Evolutionary conservation across 2,329 filamentous ascomycete genomes (phyloP).

Genomic region (Ceratocystis albifundus): DNA sequence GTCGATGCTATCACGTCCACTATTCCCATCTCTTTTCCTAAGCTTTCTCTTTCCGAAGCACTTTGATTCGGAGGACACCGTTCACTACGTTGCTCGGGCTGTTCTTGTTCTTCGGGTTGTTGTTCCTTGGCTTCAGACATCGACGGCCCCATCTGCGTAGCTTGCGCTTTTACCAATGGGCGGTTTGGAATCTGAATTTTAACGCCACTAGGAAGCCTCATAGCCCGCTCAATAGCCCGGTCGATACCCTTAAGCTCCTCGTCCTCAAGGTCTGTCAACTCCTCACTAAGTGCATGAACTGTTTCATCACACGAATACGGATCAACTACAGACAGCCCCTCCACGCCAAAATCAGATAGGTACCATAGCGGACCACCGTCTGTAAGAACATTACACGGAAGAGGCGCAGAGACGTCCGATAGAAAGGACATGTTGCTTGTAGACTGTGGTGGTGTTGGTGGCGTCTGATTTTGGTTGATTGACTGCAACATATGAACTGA

Average conservation of each 20-base stretch:
- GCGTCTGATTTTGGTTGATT: conserved; percentile 13
- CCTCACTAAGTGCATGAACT: conserved; percentile 56
- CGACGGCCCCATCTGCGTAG: background rate
- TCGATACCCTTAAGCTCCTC: conserved; percentile 67
- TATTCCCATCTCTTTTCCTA: conserved; percentile 19
- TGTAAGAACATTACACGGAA: conserved; percentile 16
- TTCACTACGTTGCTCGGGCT: background rate
- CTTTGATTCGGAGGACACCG: too few relatives aligned
- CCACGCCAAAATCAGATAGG: conserved; percentile 13
- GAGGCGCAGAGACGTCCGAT: background rate
- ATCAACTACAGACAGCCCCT: conserved; percentile 18
- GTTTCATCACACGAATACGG: conserved; percentile 50
- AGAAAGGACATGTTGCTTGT: conserved; percentile 21
- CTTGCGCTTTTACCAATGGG: background rate
- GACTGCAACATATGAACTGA: background rate
- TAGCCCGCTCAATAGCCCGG: conserved; percentile 38
- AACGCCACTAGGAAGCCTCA: conserved; percentile 7
- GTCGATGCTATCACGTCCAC: conserved; percentile 10
- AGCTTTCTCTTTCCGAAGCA: too few relatives aligned
- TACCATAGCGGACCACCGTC: conserved; percentile 22
- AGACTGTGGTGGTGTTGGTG: conserved; percentile 22
- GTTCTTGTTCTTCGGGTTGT: background rate
- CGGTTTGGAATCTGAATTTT: conserved; percentile 6
- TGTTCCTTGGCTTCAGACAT: background rate
- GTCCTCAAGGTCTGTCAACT: conserved; percentile 83